These are phyloP conservation scores for Populus simonii DNA, from an alignment of 345 rosid species.

Conservation along the genomic window DNA sequence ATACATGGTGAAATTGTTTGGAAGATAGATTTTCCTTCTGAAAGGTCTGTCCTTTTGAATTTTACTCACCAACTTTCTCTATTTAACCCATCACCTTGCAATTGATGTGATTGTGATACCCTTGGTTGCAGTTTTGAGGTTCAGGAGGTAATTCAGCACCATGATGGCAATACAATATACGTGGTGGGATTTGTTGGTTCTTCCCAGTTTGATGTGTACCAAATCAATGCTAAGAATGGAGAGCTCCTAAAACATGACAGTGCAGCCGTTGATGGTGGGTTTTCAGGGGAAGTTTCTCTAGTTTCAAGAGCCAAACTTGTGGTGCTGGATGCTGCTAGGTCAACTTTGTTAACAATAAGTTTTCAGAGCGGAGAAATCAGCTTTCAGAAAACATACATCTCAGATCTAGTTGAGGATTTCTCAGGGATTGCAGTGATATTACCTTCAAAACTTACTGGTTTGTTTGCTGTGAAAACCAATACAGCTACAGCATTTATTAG, in stretches of 20 bases:
- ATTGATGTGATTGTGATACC: slow-evolving; percentile 17
- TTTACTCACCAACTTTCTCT: neutral
- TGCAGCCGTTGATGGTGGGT: slow-evolving; percentile 61
- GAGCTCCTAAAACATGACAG: slow-evolving; percentile 62
- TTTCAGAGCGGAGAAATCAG: slow-evolving; percentile 53
- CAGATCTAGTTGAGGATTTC: slow-evolving; percentile 51
- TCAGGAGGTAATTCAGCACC: slow-evolving; percentile 63
- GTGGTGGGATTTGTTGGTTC: slow-evolving; percentile 67
- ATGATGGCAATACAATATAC: slow-evolving; percentile 45
- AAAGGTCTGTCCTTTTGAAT: slow-evolving; percentile 55
- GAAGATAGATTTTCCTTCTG: slow-evolving; percentile 71
- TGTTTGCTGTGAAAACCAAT: slow-evolving; percentile 55
- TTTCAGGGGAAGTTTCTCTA: slow-evolving; percentile 54
- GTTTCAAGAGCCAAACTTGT: slow-evolving; percentile 66
- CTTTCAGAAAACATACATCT: slow-evolving; percentile 51
- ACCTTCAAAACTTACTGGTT: slow-evolving; percentile 50
- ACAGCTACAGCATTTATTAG: slow-evolving; percentile 43
- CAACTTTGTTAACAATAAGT: slow-evolving; percentile 52
- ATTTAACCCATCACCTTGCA: neutral
- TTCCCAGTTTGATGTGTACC: slow-evolving; percentile 57
- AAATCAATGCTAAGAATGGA: slow-evolving; percentile 68
- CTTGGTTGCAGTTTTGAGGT: slow-evolving; percentile 63
- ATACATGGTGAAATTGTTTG: slow-evolving; percentile 83
- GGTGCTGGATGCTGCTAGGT: slow-evolving; percentile 61
- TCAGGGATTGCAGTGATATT: slow-evolving; percentile 52